These are phyloP conservation scores for Talaromyces verruculosus DNA, from an alignment of 2,329 filamentous ascomycete species.

Conservation along the genomic window DNA sequence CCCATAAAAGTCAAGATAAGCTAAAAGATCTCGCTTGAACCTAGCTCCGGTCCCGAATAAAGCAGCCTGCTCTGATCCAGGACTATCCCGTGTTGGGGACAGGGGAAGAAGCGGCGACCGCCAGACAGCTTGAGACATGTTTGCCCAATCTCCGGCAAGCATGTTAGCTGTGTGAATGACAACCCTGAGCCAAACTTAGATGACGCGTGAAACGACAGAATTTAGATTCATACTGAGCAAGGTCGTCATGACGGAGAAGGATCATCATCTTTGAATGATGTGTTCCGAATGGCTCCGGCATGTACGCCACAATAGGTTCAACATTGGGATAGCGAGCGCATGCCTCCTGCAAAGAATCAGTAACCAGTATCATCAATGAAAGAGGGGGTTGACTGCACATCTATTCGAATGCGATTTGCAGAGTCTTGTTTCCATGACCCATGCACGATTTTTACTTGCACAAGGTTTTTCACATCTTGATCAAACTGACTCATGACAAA, in stretches of 20 bases:
- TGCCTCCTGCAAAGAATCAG: slow-evolving; percentile 55
- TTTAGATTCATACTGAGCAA: slow-evolving; percentile 56
- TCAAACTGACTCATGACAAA: slow-evolving; percentile 63
- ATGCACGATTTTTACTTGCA: slow-evolving; percentile 61
- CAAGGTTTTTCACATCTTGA: slow-evolving; percentile 52
- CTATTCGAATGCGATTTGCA: slow-evolving; percentile 55
- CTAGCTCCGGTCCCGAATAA: slow-evolving; percentile 61
- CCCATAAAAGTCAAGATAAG: slow-evolving; percentile 71
- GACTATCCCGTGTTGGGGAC: slow-evolving; percentile 20
- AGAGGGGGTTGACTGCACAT: slow-evolving; percentile 46
- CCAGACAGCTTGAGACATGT: slow-evolving; percentile 86
- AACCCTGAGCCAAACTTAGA: slow-evolving; percentile 45
- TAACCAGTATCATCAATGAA: neutral
- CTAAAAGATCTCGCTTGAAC: slow-evolving; percentile 74
- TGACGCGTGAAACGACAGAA: too few species aligned
- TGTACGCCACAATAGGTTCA: slow-evolving; percentile 68
- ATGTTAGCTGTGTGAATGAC: slow-evolving; percentile 89
- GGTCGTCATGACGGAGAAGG: slow-evolving; percentile 73
- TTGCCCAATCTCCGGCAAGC: slow-evolving; percentile 82
- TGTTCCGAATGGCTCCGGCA: slow-evolving; percentile 82
- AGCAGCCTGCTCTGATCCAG: slow-evolving; percentile 4
- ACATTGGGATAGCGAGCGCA: slow-evolving; percentile 66
- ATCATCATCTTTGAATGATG: slow-evolving; percentile 87
- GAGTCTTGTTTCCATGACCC: slow-evolving; percentile 70
- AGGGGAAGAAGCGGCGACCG: slow-evolving; percentile 68